Evolutionary conservation across 2,329 filamentous ascomycete genomes (phyloP), one percentile per base, ranked within the genome.

Genomic region (Alternaria burnsii): DNA sequence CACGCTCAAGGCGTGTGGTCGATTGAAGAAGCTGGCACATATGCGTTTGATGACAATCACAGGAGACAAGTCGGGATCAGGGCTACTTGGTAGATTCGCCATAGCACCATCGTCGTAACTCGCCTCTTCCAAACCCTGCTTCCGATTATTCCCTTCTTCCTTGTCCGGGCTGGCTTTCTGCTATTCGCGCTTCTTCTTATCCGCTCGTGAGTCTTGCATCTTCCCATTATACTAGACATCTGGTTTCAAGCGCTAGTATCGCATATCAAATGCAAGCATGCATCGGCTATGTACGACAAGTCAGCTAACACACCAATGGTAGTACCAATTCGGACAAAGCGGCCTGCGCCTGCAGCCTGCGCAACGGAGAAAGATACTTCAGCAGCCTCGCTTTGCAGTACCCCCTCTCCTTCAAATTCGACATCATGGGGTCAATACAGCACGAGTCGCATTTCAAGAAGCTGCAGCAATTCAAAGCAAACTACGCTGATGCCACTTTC

Each of bases 401-500:
- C 30, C 30, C 38, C 36, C 50, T 12, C 30, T 24, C 48, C 7
- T 55, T 61, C 51, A 28, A 48, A 7, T 62, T 59, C 68, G 65
- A 24, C 64, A 73, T 12, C 3, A 78, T 78, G 74, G 71, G 71
- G 43, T 70, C 75, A 20, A 60, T 71, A 10, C 65, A 75, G 44
- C 66, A 82, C 53, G 81, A 80, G 58, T 76, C 81, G 3, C 87
- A 89, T 73, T 98, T 98, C 81, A 92, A 89, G 77, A 91, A 89
- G 71, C 84, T 97, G 50, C 93, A 97, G 76, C 89, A 87, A 73
- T 97, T 99, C 82, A 86, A 91, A 68, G 90, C 92, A 8, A 92
- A 97, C 76, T 99, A 97, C 82, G 93, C 94, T 12, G 91, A 94
- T 11, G 91, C 91, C 65, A 88, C 86, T 56, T 91, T 99, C 79